These are phyloP conservation scores for Trichoderma sp. DNA, from an alignment of 2,329 filamentous ascomycete species.

Conservation along the genomic window DNA sequence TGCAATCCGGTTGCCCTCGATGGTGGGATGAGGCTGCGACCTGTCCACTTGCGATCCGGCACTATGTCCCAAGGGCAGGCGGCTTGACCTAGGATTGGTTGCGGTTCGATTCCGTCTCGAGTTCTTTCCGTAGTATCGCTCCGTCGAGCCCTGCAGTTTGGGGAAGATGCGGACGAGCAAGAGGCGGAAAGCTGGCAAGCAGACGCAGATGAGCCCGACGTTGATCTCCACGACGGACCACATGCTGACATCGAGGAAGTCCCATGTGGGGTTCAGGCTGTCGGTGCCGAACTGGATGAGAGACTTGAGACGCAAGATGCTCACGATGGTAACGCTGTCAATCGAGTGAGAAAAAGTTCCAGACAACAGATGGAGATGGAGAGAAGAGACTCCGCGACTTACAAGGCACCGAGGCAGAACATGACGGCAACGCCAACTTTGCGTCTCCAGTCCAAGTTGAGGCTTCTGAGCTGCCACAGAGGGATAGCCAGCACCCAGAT, in stretches of 20 bases:
- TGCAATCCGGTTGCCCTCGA: constrained; percentile 37
- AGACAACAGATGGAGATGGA: not conserved
- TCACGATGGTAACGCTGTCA: constrained; percentile 43
- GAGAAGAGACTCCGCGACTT: constrained; percentile 31
- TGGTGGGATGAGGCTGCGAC: constrained; percentile 30
- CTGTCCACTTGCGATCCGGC: constrained; percentile 35
- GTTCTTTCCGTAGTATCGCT: constrained; percentile 38
- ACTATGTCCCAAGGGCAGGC: constrained; percentile 31
- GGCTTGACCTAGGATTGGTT: constrained; percentile 27
- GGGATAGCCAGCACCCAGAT: constrained; percentile 56
- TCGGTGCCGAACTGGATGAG: constrained; percentile 39
- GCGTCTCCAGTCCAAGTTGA: constrained; percentile 52
- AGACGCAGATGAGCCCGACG: constrained; percentile 45
- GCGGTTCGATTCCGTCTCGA: constrained; percentile 29
- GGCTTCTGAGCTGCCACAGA: constrained; percentile 46
- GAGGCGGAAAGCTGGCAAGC: constrained; percentile 43
- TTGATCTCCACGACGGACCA: constrained; percentile 47
- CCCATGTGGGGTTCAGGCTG: constrained; percentile 42
- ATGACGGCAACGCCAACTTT: constrained; percentile 54
- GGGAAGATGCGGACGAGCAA: constrained; percentile 46
- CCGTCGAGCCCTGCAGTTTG: constrained; percentile 37
- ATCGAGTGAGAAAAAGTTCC: not conserved
- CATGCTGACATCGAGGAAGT: constrained; percentile 38
- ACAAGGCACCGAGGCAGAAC: constrained; percentile 55
- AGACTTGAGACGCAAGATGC: constrained; percentile 42